Base-by-base conservation (phyloP, 306 rosid genomes). In the Dryas drummondii region DNA sequence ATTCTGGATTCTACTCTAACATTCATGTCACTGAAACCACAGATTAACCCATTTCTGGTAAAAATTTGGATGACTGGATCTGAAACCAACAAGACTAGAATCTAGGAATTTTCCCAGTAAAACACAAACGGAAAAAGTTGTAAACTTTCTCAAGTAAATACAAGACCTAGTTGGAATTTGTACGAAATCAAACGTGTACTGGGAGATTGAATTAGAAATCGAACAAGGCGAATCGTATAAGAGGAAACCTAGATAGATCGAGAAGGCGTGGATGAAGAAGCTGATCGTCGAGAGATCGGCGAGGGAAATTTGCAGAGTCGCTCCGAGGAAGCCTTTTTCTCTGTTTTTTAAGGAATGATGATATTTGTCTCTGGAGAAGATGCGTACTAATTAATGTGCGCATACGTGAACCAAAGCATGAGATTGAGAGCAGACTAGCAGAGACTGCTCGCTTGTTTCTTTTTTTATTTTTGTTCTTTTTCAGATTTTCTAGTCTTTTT, bases 11-110 rank as follows among this genome's bases (percentile, higher is more conserved):
- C 72, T 61, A 16, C 41, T 19, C 80, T 49, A 55, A 40, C 27
- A 40, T 12, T n/a, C 12, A 13, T 9, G 27, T 17, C 47, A 58
- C 80, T 10, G 46, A 56, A 27, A 42, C 44, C 71, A 73, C 73
- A 74, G 46, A 6, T 26, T 26, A 79, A 54, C 79, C 80, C 72
- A 45, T 68, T 45, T 26, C 42, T 19, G 41, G 15, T n/a, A 59
- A 4, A 70, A 57, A 55, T 63, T 79, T 82, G 79, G 37, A 32
- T 32, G 37, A 32, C 3, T 32, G 37, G 91, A 91, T 91, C 93
- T 85, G 79, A 57, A 77, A 76, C 77, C 65, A 22, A 17, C 37
- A 7, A 45, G 45, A 12, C 64, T 53, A 42, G 7, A 58, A 32
- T 41, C 67, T 22, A 17, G 32, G 17, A 69, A 27, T n/a, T 45